phyloP scores from a whole-genome alignment of 768 basidiomycete genomes.

The Cystobasidium ongulense region DNA sequence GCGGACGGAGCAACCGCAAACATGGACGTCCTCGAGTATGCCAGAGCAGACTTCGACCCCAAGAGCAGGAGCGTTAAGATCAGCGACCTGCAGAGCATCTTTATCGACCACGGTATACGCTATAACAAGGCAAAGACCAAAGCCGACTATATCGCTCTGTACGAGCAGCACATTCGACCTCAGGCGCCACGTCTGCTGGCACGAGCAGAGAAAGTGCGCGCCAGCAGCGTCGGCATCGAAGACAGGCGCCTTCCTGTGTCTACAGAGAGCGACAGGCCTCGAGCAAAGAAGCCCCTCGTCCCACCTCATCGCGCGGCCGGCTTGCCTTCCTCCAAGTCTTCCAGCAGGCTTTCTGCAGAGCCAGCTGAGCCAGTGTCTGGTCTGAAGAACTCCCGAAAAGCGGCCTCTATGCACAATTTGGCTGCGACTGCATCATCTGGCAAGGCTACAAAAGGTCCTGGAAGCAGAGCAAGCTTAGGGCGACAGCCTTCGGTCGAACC shows the following conservation, averaged over 20 bases:
- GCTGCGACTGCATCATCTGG: slow-evolving; percentile 2
- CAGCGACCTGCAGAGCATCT: slow-evolving; percentile 13
- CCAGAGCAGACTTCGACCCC: slow-evolving; percentile 17
- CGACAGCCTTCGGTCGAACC: slow-evolving; percentile 1
- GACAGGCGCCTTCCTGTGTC: neutral
- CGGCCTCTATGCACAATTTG: slow-evolving; percentile 24
- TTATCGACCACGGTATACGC: slow-evolving; percentile 6
- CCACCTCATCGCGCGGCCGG: neutral
- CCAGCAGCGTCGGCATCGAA: slow-evolving; percentile 26
- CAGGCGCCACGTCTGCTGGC: slow-evolving; percentile 7
- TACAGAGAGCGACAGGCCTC: neutral
- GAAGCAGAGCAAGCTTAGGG: neutral
- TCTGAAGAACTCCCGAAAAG: slow-evolving; percentile 6
- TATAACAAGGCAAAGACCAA: slow-evolving; percentile 3
- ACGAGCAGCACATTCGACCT: slow-evolving; percentile 21
- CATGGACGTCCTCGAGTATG: neutral
- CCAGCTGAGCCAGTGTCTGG: neutral
- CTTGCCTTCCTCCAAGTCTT: neutral
- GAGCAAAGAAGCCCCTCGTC: slow-evolving; percentile 1
- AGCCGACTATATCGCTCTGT: neutral
- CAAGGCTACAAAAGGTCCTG: neutral
- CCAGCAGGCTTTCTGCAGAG: neutral
- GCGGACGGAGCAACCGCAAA: neutral
- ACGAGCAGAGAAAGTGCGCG: neutral
- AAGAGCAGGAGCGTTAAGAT: slow-evolving; percentile 3